Base-by-base conservation (phyloP, 1,284 basidiomycete species). In the Neolentinus lepideus region DNA sequence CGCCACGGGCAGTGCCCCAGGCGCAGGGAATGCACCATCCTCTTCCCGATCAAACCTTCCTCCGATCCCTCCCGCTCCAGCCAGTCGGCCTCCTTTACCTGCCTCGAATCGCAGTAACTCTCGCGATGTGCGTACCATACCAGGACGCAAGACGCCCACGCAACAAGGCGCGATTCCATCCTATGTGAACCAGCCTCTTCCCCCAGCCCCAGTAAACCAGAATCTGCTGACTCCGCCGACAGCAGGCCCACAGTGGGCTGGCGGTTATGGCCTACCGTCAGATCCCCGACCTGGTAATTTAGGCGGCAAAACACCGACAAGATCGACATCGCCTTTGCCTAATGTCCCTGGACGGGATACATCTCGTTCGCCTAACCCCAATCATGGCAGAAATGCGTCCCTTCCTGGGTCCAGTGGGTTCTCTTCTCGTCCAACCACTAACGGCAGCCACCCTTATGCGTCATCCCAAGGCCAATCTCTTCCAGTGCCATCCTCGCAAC, bases 31-130 rank as follows among this genome's bases (percentile, higher is more conserved):
- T 31, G 53, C 55, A 4, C 59, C 43, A 59, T 61, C 59, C 74
- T 72, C 62, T 10, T 57, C 70, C n/a, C 77, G 84, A 9, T 64
- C 77, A 1, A 74, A 76, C 54, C 77, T 84, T 16, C 84, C 84
- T 8, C 85, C 83, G 2, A 74, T 86, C 1, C 86, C 87, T 3
- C 87, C 87, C 2, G 75, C 79, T 0, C 85, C 87, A 1, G 78
- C 79, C 27, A 74, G 72, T 1, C 83, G 84, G 59, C 85, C 84
- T 1, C 84, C 85, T 3, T 75, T 75, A 3, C 83, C 84, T 12
- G 75, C 80, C 21, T 64, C 72, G 11, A 64, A 57, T 60, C 46
- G 59, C 65, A 1, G 63, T 27, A 55, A 27, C 56, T 16, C 45
- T 6, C 29, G 26, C 12, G 26, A 29, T 14, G 11, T 12, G 19